These are phyloP conservation scores for Scenedesmus sp. DNA, from an alignment of 163 green algal species.

Conservation along the genomic window DNA sequence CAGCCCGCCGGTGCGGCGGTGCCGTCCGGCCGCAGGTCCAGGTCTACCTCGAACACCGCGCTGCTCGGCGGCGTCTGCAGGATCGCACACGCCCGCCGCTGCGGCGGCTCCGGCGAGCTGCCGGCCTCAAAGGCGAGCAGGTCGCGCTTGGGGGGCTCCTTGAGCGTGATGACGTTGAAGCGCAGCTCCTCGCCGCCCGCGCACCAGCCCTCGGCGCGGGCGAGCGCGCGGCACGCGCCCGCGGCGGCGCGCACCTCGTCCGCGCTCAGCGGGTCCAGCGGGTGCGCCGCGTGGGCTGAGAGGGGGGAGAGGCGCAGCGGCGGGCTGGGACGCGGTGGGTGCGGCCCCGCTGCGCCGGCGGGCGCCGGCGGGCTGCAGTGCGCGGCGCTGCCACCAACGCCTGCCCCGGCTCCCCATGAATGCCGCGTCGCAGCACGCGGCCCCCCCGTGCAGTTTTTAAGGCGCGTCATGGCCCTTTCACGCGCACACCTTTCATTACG, in stretches of 20 bases:
- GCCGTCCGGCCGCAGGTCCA: neutral
- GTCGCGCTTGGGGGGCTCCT: slow-evolving; percentile 13
- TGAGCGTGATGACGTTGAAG: slow-evolving; percentile 9
- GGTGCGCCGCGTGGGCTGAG: neutral
- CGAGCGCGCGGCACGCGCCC: neutral
- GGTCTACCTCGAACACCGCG: slow-evolving; percentile 5
- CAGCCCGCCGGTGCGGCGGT: neutral
- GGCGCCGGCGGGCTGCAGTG: too few relatives aligned
- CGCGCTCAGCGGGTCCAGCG: neutral
- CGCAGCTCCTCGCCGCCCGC: too few relatives aligned
- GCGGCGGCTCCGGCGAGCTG: neutral
- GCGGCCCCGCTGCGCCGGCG: too few relatives aligned
- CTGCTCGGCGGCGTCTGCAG: slow-evolving; percentile 7
- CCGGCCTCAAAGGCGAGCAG: slow-evolving; percentile 11
- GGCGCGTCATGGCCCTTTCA: too few relatives aligned
- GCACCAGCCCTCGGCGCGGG: neutral
- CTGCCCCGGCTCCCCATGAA: too few relatives aligned
- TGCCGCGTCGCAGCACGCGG: too few relatives aligned
- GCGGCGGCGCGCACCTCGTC: neutral
- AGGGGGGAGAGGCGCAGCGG: neutral
- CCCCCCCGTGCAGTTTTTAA: too few relatives aligned
- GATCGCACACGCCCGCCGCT: slow-evolving; percentile 7
- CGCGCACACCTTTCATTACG: too few relatives aligned
- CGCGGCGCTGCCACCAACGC: too few relatives aligned
- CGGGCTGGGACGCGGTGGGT: neutral